Conservation (phyloP, 805 yeast genomes). For the Millerago galiae region DNA sequence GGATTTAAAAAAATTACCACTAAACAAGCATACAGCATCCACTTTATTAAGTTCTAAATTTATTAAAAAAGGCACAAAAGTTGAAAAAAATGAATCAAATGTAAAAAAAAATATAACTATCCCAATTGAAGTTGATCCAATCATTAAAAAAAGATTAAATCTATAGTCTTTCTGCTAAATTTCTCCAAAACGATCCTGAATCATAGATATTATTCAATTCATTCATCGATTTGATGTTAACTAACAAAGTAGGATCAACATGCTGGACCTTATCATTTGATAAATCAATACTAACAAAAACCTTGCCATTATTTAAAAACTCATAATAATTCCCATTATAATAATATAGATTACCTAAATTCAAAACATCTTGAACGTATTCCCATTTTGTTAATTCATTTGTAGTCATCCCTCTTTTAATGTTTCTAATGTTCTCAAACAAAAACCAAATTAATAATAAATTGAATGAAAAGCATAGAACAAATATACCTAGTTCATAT, state of each 20-base stretch:
- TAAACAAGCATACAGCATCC: constrained; percentile 10
- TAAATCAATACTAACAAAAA: constrained; percentile 20
- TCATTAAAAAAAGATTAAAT: constrained; percentile 16
- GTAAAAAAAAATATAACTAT: constrained; percentile 5
- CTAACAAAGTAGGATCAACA: constrained; percentile 4
- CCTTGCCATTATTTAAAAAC: constrained; percentile 14
- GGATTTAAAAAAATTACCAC: background rate
- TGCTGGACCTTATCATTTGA: constrained; percentile 9
- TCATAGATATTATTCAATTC: constrained; percentile 20
- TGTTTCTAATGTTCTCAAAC: constrained; percentile 39
- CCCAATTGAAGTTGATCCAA: constrained; percentile 6
- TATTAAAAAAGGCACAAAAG: constrained; percentile 2
- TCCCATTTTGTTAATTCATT: constrained; percentile 73
- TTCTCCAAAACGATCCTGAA: constrained; percentile 13
- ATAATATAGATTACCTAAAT: constrained; percentile 31
- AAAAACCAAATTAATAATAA: constrained; percentile 39
- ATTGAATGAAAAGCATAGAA: constrained; percentile 39
- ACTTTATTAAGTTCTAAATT: constrained; percentile 10
- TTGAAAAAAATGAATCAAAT: background rate
- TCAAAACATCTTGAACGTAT: constrained; percentile 45
- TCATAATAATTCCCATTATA: constrained; percentile 15
- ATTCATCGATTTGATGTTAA: constrained; percentile 8
- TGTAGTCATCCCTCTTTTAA: constrained; percentile 66
- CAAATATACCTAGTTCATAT: constrained; percentile 24
- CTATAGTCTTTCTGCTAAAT: constrained; percentile 13